Base-by-base conservation (phyloP, 2,329 filamentous ascomycete species). In the Exophiala sp. region DNA sequence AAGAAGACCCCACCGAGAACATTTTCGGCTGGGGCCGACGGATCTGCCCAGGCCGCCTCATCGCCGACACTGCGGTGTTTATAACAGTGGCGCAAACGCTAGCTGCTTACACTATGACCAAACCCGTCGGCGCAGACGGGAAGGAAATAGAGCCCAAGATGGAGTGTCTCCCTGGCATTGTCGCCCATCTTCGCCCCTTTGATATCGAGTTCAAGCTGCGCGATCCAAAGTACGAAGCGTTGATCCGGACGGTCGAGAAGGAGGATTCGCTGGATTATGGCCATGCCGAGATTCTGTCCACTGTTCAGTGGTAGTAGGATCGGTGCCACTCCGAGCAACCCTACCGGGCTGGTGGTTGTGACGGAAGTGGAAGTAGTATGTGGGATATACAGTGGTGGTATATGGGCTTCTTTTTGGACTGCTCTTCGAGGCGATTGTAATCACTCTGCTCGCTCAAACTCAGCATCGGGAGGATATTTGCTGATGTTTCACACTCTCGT, bases 1-100 rank as follows among this genome's bases (percentile, higher is more conserved):
- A 74, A 46, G 64, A 64, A 2, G 66, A 71, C 48, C 70, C 66
- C 69, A 23, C 32, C 14, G 76, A 78, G 1, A 73, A 78, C 0
- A 75, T 71, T 43, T 77, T 81, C 53, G 79, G 74, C 0, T 80
- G 79, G 58, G 78, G 78, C 0, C 66, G 77, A 6, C 67, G 79
- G 3, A 63, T 70, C n/a, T 75, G 71, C 45, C 71, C 65, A 0
- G 67, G 66, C 0, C 47, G 62, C 5, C 49, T 61, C 50, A 60
- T 70, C 32, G 66, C 65, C 2, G 55, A 56, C 1, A 63, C 64
- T 11, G 62, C 63, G 61, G 46, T 73, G 63, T 59, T 78, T 57
- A 74, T 80, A 49, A 78, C 76, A n/a, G 77, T 81, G 50, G 72
- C 75, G 0, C 66, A 77, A 23, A 76, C 80, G 70, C 44, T 60